Percentiles rank a stretch among this genome's conserved stretches.
Evolutionary conservation across 2,329 filamentous ascomycete genomes (phyloP).

Genomic region (Colletotrichum sp.): DNA sequence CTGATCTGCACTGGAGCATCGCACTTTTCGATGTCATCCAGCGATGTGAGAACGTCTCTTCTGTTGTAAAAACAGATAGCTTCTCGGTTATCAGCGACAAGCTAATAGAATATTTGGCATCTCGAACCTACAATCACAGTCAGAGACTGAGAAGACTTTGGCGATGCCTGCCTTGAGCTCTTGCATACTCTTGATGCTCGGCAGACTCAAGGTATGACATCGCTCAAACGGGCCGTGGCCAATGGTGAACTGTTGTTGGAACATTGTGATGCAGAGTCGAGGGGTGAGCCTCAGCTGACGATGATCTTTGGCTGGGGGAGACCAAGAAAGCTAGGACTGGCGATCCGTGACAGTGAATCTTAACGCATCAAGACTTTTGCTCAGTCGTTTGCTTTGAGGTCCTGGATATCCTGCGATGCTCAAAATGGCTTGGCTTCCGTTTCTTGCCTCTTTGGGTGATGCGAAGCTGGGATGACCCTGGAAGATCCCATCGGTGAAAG

Average conservation of each 20-base stretch:
- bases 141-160: neutral
- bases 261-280: neutral
- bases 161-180: conserved; percentile 3
- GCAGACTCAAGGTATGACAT: neutral
- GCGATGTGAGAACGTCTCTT: neutral
- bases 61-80: conserved; percentile 1
- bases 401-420: neutral
- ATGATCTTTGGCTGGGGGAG: no score
- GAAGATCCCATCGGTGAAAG: neutral
- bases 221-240: neutral
- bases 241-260: conserved; percentile 1
- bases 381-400: neutral
- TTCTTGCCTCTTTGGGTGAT: neutral
- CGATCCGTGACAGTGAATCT: neutral
- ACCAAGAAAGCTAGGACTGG: no score
- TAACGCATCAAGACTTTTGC: rapidly evolving
- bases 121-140: neutral
- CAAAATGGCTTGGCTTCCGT: neutral
- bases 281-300: neutral
- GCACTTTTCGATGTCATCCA: neutral
- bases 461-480: neutral
- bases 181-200: neutral
- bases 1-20: neutral
- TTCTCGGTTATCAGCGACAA: neutral
- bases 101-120: neutral